Evolutionary conservation across 2,329 filamentous ascomycete genomes (phyloP).

Genomic region (Cladophialophora immunda): DNA sequence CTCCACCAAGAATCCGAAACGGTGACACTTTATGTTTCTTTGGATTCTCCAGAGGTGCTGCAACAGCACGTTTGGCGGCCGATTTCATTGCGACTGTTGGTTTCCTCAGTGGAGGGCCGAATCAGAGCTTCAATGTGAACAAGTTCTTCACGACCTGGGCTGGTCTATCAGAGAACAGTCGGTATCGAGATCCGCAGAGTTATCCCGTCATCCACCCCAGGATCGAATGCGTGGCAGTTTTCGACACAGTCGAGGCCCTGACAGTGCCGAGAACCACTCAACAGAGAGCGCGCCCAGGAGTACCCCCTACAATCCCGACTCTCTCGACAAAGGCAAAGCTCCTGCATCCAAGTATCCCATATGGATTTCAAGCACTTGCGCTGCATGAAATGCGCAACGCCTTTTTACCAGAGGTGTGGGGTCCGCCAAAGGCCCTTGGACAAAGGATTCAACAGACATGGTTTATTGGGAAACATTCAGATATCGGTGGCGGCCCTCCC

Average conservation of each 20-base stretch:
- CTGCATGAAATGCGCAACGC: not conserved
- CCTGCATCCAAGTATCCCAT: not conserved
- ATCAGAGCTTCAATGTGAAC: not conserved
- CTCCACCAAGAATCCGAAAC: not conserved
- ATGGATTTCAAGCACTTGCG: not conserved
- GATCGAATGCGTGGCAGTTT: not conserved
- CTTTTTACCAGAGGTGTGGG: not conserved
- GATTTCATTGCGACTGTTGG: not conserved
- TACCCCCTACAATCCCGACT: not conserved
- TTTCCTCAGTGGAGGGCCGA: not conserved
- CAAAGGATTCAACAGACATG: not conserved
- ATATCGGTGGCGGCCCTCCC: not conserved
- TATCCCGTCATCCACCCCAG: not conserved
- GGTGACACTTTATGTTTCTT: not conserved
- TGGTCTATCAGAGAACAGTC: not conserved
- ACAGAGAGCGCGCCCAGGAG: not conserved
- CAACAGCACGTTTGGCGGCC: not conserved
- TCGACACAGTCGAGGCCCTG: not conserved
- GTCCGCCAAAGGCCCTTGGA: not conserved
- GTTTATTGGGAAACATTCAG: conserved; percentile 5
- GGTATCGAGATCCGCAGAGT: no score
- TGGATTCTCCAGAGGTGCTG: not conserved
- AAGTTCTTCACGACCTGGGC: not conserved
- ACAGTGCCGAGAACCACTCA: not conserved
- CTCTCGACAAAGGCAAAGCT: not conserved